Evolutionary conservation across 1,284 basidiomycete species (phyloP).

Genomic region (Termitomyces sp.): DNA sequence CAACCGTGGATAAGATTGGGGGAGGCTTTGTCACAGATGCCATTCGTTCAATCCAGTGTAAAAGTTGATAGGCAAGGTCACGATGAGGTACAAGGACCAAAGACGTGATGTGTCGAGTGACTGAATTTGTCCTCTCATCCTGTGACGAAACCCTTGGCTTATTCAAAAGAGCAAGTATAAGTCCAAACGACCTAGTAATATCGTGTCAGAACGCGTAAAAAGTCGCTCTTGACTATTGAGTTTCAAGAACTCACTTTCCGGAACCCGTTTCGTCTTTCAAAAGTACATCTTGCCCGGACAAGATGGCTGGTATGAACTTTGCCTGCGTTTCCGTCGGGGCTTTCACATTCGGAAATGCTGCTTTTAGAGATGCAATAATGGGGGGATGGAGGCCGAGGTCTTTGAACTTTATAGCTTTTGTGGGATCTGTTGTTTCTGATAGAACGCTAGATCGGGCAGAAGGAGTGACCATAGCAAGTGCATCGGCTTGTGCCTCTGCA

Average conservation of each 20-base stretch:
- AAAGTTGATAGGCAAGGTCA: conserved; percentile 66
- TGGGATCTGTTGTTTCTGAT: background rate
- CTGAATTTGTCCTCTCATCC: conserved; percentile 15
- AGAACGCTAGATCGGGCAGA: background rate
- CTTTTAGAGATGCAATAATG: conserved; percentile 43
- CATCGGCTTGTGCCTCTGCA: conserved; percentile 16
- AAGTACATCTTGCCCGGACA: conserved; percentile 54
- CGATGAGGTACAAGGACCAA: conserved; percentile 71
- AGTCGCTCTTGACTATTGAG: background rate
- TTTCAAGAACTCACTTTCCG: conserved; percentile 54
- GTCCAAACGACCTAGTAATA: conserved; percentile 55
- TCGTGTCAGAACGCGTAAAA: conserved; percentile 6
- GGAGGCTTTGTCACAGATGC: conserved; percentile 24
- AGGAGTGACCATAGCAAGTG: background rate
- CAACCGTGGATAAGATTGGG: conserved; percentile 37
- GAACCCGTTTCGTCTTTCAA: conserved; percentile 67
- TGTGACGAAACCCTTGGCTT: conserved; percentile 37
- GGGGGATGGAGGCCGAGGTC: conserved; percentile 45
- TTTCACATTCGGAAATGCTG: conserved; percentile 60
- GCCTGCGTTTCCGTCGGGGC: conserved; percentile 56
- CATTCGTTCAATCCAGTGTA: conserved; percentile 62
- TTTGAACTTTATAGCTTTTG: conserved; percentile 35
- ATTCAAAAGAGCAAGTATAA: conserved; percentile 60
- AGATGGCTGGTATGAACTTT: conserved; percentile 57
- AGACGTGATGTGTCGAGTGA: conserved; percentile 34